Percentiles rank a stretch among this genome's conserved stretches.
These are phyloP conservation scores for Quercus parvula DNA, from an alignment of 306 rosid species.

Conservation along the genomic window DNA sequence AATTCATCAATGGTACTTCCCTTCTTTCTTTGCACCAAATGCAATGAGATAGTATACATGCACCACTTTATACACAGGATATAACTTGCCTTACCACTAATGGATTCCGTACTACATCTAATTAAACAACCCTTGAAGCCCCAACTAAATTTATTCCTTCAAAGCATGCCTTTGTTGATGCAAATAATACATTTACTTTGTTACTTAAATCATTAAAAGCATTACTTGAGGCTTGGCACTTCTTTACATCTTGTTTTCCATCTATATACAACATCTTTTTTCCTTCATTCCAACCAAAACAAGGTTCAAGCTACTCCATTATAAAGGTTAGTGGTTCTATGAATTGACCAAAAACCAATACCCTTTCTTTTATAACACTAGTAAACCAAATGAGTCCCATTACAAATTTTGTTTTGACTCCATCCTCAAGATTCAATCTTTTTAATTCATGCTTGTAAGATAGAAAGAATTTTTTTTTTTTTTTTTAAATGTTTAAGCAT, in stretches of 20 bases:
- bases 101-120: conserved; percentile 67
- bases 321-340: conserved; percentile 37
- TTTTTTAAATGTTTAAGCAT: background rate
- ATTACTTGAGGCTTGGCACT: conserved; percentile 43
- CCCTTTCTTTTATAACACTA: conserved; percentile 42
- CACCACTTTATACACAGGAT: conserved; percentile 55
- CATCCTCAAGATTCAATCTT: conserved; percentile 30
- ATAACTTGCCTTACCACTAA: conserved; percentile 64
- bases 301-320: conserved; percentile 25
- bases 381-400: conserved; percentile 47
- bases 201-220: conserved; percentile 44
- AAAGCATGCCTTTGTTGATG: conserved; percentile 50
- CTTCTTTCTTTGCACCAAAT: conserved; percentile 48
- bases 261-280: conserved; percentile 36
- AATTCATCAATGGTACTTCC: conserved; percentile 38
- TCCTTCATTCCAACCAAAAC: conserved; percentile 49
- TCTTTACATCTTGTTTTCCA: conserved; percentile 34
- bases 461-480: background rate
- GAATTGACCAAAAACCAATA: conserved; percentile 60
- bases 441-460: background rate
- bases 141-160: conserved; percentile 67
- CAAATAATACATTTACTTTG: conserved; percentile 48
- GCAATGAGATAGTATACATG: conserved; percentile 51
- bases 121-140: conserved; percentile 69
- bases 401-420: conserved; percentile 44